These are phyloP conservation scores for Zizania latifolia DNA, from an alignment of 176 grass and related monocot genomes.

Conservation along the genomic window DNA sequence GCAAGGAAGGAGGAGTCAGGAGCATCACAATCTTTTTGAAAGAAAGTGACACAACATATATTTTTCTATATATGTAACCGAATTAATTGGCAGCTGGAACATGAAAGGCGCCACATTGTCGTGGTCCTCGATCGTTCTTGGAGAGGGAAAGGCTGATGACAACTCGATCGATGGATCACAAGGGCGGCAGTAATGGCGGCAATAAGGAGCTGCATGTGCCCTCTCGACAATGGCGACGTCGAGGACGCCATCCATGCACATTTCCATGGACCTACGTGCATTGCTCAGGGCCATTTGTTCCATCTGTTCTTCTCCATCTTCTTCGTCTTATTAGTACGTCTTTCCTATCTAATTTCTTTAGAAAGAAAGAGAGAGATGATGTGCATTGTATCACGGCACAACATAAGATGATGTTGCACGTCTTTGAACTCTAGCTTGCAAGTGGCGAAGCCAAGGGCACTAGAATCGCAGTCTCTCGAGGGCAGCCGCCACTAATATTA, in stretches of 20 bases:
- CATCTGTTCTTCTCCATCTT: not conserved
- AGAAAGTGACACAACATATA: not conserved
- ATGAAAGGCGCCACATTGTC: not conserved
- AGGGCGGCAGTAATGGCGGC: not conserved
- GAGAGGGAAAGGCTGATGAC: not conserved
- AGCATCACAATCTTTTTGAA: not conserved
- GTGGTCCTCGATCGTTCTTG: not conserved
- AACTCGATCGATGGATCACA: not conserved
- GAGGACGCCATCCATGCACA: not conserved
- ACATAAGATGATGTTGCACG: too few relatives aligned
- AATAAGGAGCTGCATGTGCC: not conserved
- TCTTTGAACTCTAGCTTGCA: too few relatives aligned
- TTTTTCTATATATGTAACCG: not conserved
- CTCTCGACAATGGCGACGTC: not conserved
- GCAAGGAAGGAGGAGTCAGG: not conserved
- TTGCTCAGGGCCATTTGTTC: not conserved
- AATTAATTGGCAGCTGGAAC: not conserved
- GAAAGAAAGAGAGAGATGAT: too few relatives aligned
- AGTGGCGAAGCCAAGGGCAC: too few relatives aligned
- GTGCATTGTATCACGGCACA: too few relatives aligned
- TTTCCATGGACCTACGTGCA: too few relatives aligned
- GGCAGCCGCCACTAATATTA: too few relatives aligned
- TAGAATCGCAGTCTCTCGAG: too few relatives aligned
- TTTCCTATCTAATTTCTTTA: too few relatives aligned
- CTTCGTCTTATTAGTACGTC: too few relatives aligned